Evolutionary conservation across 2,329 filamentous ascomycete species (phyloP), one percentile per base, ranked within the genome.

Genomic region (Dichotomopilus funicola): DNA sequence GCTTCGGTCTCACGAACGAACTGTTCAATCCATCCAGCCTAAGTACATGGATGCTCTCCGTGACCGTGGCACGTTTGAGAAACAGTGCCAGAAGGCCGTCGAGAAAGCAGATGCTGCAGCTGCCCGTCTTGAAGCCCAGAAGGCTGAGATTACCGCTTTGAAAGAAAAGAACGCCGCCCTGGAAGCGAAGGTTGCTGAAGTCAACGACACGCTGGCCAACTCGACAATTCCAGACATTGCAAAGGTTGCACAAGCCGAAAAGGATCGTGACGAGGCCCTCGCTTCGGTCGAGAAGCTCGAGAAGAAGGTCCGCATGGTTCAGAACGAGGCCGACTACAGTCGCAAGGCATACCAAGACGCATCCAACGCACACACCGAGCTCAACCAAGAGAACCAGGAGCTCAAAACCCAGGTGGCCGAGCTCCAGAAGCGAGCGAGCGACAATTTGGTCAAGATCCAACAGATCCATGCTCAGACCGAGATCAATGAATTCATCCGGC

Each of bases 311-410:
- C 58, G 61, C 3, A 62, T 62, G 11, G 59, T 67, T 1, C 69
- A 78, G 34, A 72, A 71, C 11, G 79, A 83, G 4, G 70, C 77
- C 33, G 79, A 83, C 1, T 88, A 83, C 62, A 71, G 76, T 10
- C 77, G 80, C 51, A 73, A 74, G 4, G 72, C 77, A 8, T 88
- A 87, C 62, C 84, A 86, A 62, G 73, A 78, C 27, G 77, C 79
- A 1, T 81, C 80, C 7, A 74, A 75, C 36, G 67, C 72, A 1
- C 76, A 75, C 2, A 70, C 71, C 11, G 71, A 73, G 12, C 68
- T 59, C 49, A 50, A 42, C 44, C 47, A 48, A 5, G 57, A 82
- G 2, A 68, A 70, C 19, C 41, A 37, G 44, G 46, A 49, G 31
- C 56, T 63, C 42, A 47, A 40, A 12, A 63, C 69, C 1, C 76